phyloP scores from a whole-genome alignment of 768 basidiomycete genomes.

The Lenzites betulinus region DNA sequence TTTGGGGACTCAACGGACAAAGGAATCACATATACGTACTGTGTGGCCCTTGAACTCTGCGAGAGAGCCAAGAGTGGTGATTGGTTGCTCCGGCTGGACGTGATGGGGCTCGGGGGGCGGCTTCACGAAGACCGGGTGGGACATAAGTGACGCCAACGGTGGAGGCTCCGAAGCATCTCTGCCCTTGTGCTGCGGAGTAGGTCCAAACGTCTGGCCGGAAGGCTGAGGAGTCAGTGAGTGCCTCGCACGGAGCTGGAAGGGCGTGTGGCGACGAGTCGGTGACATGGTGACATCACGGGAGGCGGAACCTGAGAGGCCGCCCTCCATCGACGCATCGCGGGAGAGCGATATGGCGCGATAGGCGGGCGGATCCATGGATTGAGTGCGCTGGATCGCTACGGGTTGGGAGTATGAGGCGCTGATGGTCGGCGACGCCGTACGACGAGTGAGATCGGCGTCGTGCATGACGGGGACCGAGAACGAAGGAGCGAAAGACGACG shows the following conservation, averaged over 20 bases:
- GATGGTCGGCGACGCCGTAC: constrained; percentile 24
- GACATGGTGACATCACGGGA: constrained; percentile 50
- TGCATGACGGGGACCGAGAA: constrained; percentile 13
- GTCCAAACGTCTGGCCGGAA: constrained; percentile 43
- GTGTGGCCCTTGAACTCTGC: constrained; percentile 22
- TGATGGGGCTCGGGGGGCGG: constrained; percentile 43
- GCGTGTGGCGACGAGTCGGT: constrained; percentile 47
- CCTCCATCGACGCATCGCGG: constrained; percentile 47
- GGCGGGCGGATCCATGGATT: constrained; percentile 67
- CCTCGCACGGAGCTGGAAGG: constrained; percentile 57
- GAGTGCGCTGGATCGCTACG: constrained; percentile 50
- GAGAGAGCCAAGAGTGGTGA: constrained; percentile 31
- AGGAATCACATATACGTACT: constrained; percentile 3
- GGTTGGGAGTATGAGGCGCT: constrained; percentile 11
- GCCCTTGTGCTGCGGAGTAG: constrained; percentile 40
- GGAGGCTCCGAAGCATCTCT: constrained; percentile 72
- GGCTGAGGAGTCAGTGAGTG: constrained; percentile 74
- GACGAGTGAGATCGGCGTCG: constrained; percentile 9
- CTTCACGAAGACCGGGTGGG: constrained; percentile 71
- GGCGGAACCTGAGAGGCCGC: constrained; percentile 32
- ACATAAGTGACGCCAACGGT: constrained; percentile 56
- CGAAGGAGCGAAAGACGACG: constrained; percentile 22
- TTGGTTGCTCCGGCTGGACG: constrained; percentile 5
- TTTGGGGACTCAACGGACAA: neutral
- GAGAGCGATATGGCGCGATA: constrained; percentile 37